Percentiles rank a stretch among this genome's conserved stretches.
phyloP scores from a whole-genome alignment of 2,329 filamentous ascomycete species.

The Neodidymelliopsis sp. region DNA sequence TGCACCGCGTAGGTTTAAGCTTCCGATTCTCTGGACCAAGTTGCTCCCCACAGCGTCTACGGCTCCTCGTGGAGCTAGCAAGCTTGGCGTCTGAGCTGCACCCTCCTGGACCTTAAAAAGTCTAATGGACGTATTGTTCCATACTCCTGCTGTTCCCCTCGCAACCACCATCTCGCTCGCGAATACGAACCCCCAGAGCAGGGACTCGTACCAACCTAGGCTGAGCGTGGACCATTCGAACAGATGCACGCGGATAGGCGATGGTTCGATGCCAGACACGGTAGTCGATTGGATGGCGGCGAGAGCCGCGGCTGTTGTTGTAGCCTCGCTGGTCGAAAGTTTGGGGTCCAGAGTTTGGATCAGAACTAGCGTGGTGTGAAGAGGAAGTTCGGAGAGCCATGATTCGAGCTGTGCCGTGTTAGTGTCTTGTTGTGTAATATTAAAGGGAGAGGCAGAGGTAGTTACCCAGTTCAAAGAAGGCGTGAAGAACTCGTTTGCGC shows the following conservation, averaged over 20 bases:
- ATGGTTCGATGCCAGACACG: constrained; percentile 76
- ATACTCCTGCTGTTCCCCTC: constrained; percentile 88
- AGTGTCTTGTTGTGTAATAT: constrained; percentile 19
- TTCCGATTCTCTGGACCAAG: constrained; percentile 84
- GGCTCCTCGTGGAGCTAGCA: constrained; percentile 85
- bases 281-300: constrained; percentile 65
- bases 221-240: constrained; percentile 94
- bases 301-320: constrained; percentile 51
- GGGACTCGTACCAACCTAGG: constrained; percentile 93
- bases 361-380: constrained; percentile 83
- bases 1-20: constrained; percentile 71
- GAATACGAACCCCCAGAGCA: constrained; percentile 94
- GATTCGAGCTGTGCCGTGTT: constrained; percentile 72
- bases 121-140: constrained; percentile 89
- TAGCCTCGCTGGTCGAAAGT: constrained; percentile 57
- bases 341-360: constrained; percentile 68
- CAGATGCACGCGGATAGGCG: constrained; percentile 78
- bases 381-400: constrained; percentile 89
- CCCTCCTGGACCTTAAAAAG: constrained; percentile 91
- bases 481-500: constrained; percentile 70
- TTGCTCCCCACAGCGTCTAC: constrained; percentile 94
- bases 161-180: constrained; percentile 86
- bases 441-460: background rate
- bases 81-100: constrained; percentile 77
- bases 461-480: constrained; percentile 78